Conservation (phyloP, 2,329 filamentous ascomycete genomes). For the Capronia epimyces region DNA sequence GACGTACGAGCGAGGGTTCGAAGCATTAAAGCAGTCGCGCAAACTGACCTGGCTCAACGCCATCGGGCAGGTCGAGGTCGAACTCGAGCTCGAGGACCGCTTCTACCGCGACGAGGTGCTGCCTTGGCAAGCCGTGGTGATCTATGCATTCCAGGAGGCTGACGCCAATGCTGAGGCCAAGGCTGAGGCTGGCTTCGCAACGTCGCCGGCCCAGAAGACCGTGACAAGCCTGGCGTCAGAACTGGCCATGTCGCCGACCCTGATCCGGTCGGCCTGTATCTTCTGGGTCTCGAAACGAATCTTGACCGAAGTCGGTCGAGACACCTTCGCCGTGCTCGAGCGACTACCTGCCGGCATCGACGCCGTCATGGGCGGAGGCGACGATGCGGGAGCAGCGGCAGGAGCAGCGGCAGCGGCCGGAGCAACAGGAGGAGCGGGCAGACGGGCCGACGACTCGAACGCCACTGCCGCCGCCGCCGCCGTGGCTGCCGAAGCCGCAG, state of each 20-base stretch:
- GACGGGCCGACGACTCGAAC: conserved; percentile 11
- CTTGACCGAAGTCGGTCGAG: conserved; percentile 40
- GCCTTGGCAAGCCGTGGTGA: conserved; percentile 79
- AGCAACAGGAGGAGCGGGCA: neutral
- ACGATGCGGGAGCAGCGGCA: no score
- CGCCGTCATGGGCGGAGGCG: conserved; percentile 23
- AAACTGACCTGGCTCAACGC: conserved; percentile 86
- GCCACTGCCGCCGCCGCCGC: conserved; percentile 30
- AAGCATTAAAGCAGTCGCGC: conserved; percentile 71
- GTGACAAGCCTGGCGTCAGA: conserved; percentile 43
- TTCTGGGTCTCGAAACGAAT: conserved; percentile 60
- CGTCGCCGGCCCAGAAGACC: conserved; percentile 36
- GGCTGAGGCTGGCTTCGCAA: conserved; percentile 21
- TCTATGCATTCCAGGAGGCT: conserved; percentile 67
- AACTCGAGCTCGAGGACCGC: conserved; percentile 77
- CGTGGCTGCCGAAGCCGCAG: conserved; percentile 40
- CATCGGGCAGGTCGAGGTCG: conserved; percentile 72
- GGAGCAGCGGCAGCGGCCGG: no score
- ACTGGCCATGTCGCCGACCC: conserved; percentile 51
- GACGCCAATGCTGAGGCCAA: conserved; percentile 35
- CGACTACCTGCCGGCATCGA: conserved; percentile 37
- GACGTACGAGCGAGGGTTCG: conserved; percentile 69
- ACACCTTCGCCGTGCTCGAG: conserved; percentile 55
- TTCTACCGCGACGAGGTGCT: conserved; percentile 64
- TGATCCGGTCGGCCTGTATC: conserved; percentile 55